phyloP scores from a whole-genome alignment of 202 grass and related monocot genomes.

The Digitaria exilis region DNA sequence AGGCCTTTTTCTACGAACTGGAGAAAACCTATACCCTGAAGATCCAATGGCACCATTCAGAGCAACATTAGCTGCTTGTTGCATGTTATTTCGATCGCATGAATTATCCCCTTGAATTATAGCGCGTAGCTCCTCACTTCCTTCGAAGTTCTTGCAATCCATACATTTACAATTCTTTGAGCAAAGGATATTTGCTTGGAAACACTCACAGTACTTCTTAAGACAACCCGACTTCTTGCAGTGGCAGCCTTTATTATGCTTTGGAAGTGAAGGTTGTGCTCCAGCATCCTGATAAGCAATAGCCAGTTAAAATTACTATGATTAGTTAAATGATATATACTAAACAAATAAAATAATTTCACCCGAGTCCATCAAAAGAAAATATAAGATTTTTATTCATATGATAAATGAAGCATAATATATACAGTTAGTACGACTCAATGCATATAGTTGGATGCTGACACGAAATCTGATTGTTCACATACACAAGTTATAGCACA shows the following conservation, averaged over 20 bases:
- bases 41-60: slow-evolving; percentile 63
- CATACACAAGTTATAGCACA: background rate
- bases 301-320: slow-evolving; percentile 13
- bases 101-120: slow-evolving; percentile 57
- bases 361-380: background rate
- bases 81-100: slow-evolving; percentile 50
- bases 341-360: slow-evolving; percentile 14
- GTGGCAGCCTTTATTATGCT: slow-evolving; percentile 76
- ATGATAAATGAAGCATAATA: slow-evolving; percentile 21
- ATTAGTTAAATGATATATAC: slow-evolving; percentile 27
- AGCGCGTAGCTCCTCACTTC: slow-evolving; percentile 60
- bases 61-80: slow-evolving; percentile 68
- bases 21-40: slow-evolving; percentile 57
- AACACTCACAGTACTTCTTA: slow-evolving; percentile 87
- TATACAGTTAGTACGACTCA: background rate
- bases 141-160: slow-evolving; percentile 77
- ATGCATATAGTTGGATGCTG: background rate
- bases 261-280: slow-evolving; percentile 51
- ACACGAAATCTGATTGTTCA: slow-evolving; percentile 2
- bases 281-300: slow-evolving; percentile 48
- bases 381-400: background rate
- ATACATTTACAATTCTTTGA: slow-evolving; percentile 78
- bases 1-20: slow-evolving; percentile 55
- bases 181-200: slow-evolving; percentile 81
- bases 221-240: slow-evolving; percentile 81